Conservation (phyloP, 2,329 filamentous ascomycete genomes). For the Metarhizium sp. region DNA sequence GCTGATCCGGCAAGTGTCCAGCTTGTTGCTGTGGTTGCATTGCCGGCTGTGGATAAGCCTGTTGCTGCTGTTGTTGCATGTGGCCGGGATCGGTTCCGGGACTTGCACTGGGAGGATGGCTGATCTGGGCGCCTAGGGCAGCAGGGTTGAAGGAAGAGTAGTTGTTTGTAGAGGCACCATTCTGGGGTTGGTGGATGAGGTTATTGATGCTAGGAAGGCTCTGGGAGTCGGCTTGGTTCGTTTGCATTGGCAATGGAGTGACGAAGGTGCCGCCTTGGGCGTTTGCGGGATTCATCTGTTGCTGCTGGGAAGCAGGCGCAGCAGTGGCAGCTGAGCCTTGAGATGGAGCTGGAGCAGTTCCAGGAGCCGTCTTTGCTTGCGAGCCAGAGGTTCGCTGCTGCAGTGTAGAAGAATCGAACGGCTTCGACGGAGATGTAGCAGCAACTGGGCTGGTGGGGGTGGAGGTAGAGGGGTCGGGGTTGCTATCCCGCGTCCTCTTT, state of each 20-base stretch:
- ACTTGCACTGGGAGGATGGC: conserved; percentile 23
- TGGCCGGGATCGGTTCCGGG: conserved; percentile 26
- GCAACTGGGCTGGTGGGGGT: conserved; percentile 58
- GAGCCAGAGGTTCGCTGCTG: conserved; percentile 14
- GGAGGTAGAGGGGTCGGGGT: conserved; percentile 57
- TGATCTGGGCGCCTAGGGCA: conserved; percentile 15
- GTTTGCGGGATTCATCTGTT: conserved; percentile 16
- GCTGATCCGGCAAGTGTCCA: conserved; percentile 12
- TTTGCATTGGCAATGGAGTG: conserved; percentile 17
- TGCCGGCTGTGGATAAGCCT: conserved; percentile 17
- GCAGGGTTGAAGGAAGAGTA: conserved; percentile 16
- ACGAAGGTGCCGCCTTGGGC: conserved; percentile 16
- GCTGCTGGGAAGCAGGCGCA: conserved; percentile 10
- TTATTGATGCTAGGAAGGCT: conserved; percentile 77
- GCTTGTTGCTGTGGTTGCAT: conserved; percentile 15
- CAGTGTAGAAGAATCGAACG: conserved; percentile 31
- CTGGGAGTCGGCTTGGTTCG: conserved; percentile 41
- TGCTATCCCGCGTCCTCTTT: conserved; percentile 92
- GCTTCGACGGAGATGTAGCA: conserved; percentile 40
- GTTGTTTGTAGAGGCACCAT: conserved; percentile 31
- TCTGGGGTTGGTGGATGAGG: conserved; percentile 54
- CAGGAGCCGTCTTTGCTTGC: conserved; percentile 7
- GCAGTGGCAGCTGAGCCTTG: conserved; percentile 6
- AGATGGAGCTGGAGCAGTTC: conserved; percentile 7
- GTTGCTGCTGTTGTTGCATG: conserved; percentile 28